Evolutionary conservation across 2,329 filamentous ascomycete species (phyloP).

Genomic region (Penicillium polonicum): DNA sequence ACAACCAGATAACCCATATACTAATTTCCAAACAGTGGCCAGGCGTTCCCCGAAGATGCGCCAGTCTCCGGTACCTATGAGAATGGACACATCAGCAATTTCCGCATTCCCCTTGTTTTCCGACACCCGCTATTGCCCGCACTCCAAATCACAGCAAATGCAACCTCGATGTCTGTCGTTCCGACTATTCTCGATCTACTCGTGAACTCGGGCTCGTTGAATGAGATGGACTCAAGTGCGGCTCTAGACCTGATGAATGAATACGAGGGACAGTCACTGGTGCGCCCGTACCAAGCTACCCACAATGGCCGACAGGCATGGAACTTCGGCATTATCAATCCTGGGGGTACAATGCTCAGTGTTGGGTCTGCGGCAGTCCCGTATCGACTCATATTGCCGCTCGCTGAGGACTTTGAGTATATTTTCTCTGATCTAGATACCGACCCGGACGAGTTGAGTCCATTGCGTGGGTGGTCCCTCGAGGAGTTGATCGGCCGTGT

Average conservation of each 20-base stretch:
- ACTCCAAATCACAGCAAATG: constrained; percentile 42
- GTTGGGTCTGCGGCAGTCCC: constrained; percentile 73
- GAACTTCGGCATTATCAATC: constrained; percentile 35
- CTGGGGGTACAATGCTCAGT: constrained; percentile 52
- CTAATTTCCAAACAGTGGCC: constrained; percentile 31
- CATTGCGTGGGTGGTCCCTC: constrained; percentile 33
- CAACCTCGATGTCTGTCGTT: constrained; percentile 45
- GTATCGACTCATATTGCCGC: constrained; percentile 68
- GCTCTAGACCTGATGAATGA: constrained; percentile 43
- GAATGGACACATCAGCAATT: constrained; percentile 47
- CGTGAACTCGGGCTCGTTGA: constrained; percentile 41
- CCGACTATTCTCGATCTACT: constrained; percentile 49
- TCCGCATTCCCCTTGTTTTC: constrained; percentile 47
- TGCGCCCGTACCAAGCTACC: constrained; percentile 39
- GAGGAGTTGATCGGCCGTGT: constrained; percentile 28
- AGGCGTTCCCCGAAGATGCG: constrained; percentile 45
- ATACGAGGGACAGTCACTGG: constrained; percentile 49
- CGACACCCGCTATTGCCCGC: constrained; percentile 46
- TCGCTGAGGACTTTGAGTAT: constrained; percentile 65
- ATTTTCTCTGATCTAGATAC: constrained; percentile 35
- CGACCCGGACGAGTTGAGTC: constrained; percentile 35
- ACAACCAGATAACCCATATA: neutral
- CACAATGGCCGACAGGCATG: constrained; percentile 37
- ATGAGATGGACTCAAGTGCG: constrained; percentile 30
- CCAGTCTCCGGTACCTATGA: constrained; percentile 42